Base-by-base conservation (phyloP, 2,329 filamentous ascomycete species). In the Exophiala viscosa region DNA sequence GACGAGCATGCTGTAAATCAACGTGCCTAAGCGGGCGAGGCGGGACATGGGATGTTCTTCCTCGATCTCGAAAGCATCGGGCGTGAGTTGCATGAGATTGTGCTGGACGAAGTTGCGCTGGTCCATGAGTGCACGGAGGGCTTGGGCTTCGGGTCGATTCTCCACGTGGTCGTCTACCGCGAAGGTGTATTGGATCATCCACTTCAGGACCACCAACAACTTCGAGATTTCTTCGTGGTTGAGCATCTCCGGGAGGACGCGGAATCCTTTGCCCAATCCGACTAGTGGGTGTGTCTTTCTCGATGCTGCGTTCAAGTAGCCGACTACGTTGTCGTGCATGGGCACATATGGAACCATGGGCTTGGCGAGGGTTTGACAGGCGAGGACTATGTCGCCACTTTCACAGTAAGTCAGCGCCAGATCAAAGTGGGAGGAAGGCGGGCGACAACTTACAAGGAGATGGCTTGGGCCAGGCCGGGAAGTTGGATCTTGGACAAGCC, bases 91-190 rank as follows among this genome's bases (percentile, higher is more conserved):
- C 45, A 72, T 55, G 8, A 72, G 62, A 11, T 59, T 64, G 40
- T 70, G 66, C 48, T 73, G 69, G 23, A 70, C 64, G 3, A 68
- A 61, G 42, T 73, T 74, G 15, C 71, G 67, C 47, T 70, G 66
- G 54, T 74, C 70, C 15, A 62, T 54, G 5, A 71, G 53, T 2
- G 66, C 45, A 6, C 64, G 59, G 17, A 55, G 34, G 28, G 68
- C 62, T 3, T 58, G 48, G 11, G 58, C 54, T 23, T 45, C 35
- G 1, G 52, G 54, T 20, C 51, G 43, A 3, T 43, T 52, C 5
- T 54, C 45, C 11, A 67, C 50, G 31, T 60, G 61, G n/a, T 55
- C 47, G 42, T 65, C 62, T 15, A 68, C 60, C 8, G 64, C 62
- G 6, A 58, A 55, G 40, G 64, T 67, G 51, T 72, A 72, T 32